Evolutionary conservation across 768 basidiomycete species (phyloP).

Genomic region (Lentinula sp.): DNA sequence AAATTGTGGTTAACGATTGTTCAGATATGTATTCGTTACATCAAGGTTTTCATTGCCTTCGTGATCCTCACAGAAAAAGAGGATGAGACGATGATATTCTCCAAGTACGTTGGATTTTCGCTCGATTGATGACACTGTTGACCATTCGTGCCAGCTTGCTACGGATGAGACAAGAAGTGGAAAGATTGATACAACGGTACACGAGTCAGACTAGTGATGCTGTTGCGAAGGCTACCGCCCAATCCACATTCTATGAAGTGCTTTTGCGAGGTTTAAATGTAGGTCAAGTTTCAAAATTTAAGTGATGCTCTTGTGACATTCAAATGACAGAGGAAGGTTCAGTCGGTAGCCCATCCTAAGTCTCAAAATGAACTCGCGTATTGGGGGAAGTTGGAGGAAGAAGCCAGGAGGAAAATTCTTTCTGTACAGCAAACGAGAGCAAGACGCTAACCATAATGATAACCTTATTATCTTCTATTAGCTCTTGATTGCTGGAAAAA

Average conservation of each 20-base stretch:
- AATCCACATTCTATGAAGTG: conserved; percentile 68
- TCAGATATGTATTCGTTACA: conserved; percentile 73
- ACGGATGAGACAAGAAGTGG: conserved; percentile 80
- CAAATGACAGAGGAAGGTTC: conserved; percentile 50
- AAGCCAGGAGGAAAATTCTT: conserved; percentile 57
- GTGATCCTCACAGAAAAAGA: conserved; percentile 75
- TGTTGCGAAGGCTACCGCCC: conserved; percentile 57
- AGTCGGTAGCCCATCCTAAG: conserved; percentile 73
- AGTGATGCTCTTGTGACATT: not conserved
- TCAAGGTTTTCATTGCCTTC: conserved; percentile 75
- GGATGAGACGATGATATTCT: conserved; percentile 96
- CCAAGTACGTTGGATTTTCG: conserved; percentile 56
- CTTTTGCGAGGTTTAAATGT: conserved; percentile 76
- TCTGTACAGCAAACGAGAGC: conserved; percentile 25
- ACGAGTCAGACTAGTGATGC: conserved; percentile 60
- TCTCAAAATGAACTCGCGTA: conserved; percentile 81
- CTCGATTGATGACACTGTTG: not conserved
- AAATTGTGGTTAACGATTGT: conserved; percentile 1
- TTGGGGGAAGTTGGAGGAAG: conserved; percentile 84
- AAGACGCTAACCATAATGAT: not conserved
- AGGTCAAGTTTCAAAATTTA: conserved; percentile 20
- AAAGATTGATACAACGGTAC: conserved; percentile 70
- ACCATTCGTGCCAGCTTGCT: conserved; percentile 47
- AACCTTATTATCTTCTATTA: no score
- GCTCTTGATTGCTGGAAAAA: not conserved